Evolutionary conservation across 2,329 filamentous ascomycete genomes (phyloP), one percentile per base, ranked within the genome.

Genomic region (Sodiomyces alkalinus): DNA sequence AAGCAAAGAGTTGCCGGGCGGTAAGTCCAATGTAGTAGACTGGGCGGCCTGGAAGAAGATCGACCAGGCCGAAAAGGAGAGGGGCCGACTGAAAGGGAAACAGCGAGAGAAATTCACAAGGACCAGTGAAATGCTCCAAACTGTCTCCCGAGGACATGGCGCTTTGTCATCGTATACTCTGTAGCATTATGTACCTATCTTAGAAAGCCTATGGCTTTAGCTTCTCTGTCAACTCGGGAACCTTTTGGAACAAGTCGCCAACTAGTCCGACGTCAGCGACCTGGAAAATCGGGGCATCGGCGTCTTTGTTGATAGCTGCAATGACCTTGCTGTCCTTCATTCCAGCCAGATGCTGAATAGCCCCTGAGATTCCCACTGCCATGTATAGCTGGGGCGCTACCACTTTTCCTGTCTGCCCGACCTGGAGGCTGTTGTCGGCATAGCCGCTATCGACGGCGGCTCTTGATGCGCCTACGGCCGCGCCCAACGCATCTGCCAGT

Each of bases 281-380:
- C 58, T 98, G 90, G 67, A 98, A 98, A 43, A 98, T 98, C 17
- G 90, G 90, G 32, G 90, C 90, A 55, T 98, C 90, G 4, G 75
- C 64, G 48, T 98, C 90, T 63, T 98, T 98, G 67, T 98, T 98
- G 49, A 98, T 96, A 10, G 83, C 83, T 14, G 87, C 90, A 59
- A 98, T 98, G 33, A 98, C 90, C 64, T 98, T 98, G 64, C 85
- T 94, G 51, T 98, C 90, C 69, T 98, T 98, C 90, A 98, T 98
- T 49, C 90, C 90, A 18, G 90, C 90, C 56, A 98, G 57, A 64
- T 98, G 90, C 60, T 98, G 90, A 43, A 98, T 98, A 14, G 90
- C 90, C 30, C 90, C 90, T 7, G 83, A 93, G 43, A 98, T 96
- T 47, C 90, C 90, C 9, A 87, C 86, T 30, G 85, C 92, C 41